Base-by-base conservation (phyloP, 345 rosid species). In the Eucalyptus camaldulensis region DNA sequence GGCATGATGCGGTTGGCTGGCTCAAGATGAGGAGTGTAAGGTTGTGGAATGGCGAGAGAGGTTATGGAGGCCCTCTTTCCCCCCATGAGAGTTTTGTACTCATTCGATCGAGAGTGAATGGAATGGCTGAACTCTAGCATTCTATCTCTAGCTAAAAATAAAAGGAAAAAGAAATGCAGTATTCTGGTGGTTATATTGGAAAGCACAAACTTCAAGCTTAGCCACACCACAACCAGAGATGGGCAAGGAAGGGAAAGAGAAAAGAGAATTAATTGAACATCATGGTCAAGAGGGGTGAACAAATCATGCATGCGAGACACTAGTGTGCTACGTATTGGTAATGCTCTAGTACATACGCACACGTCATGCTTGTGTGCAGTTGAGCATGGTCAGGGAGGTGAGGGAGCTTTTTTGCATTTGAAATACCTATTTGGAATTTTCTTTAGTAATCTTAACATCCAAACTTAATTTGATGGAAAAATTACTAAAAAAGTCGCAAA, bases 21-120 rank as follows among this genome's bases (percentile, higher is more conserved):
- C 69, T 93, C 86, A 87, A 86, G 99, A 96, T 96, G 92, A 94
- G 94, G 94, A 89, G 89, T 91, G 93, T 94, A 89, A 91, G 97
- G 98, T 91, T 95, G 86, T 91, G 93, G 92, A 89, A 49, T 88
- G 90, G 50, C 76, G 90, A 29, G 54, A 90, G 51, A 50, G 62
- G 86, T 92, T 37, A 72, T 19, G 81, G 45, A 37, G 14, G 47
- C 8, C 43, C 83, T 76, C 83, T 76, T 37, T 76, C 25, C 5
- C 3, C 43, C 83, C 47, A 37, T 76, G 27, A 21, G 43, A 37
- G 27, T 37, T 72, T 76, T 76, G 83, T 76, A 76, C 83, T 37
- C 58, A 21, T 76, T 37, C 83, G 83, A 37, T 40, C 10, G 83
- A 76, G 83, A 72, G 43, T 76, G 47, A 13, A 76, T 21, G 45